phyloP scores from a whole-genome alignment of 2,329 filamentous ascomycete genomes.

The Aspergillus sp. region DNA sequence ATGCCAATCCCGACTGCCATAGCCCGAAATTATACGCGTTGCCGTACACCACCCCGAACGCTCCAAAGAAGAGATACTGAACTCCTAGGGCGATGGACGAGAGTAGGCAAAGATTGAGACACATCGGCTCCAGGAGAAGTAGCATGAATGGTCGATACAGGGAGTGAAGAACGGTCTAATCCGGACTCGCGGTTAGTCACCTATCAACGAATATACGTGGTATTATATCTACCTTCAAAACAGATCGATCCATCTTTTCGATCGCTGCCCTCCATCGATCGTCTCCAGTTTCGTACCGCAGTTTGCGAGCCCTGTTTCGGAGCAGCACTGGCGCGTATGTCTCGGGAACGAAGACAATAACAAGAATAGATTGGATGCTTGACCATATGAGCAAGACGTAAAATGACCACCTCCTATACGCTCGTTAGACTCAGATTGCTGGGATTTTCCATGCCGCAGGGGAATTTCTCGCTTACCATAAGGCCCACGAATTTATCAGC shows the following conservation, averaged over 20 bases:
- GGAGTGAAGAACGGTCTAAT: conserved; percentile 35
- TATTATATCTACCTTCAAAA: conserved; percentile 35
- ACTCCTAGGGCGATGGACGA: conserved; percentile 78
- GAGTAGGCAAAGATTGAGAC: conserved; percentile 73
- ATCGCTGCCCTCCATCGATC: conserved; percentile 71
- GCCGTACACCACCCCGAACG: conserved; percentile 74
- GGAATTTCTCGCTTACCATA: not conserved
- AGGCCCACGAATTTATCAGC: conserved; percentile 18
- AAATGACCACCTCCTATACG: conserved; percentile 68
- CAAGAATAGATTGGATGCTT: conserved; percentile 59
- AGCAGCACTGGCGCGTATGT: conserved; percentile 65
- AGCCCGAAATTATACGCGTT: conserved; percentile 72
- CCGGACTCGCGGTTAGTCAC: not conserved
- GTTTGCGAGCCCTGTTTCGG: conserved; percentile 60
- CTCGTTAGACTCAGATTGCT: not conserved
- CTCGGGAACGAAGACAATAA: conserved; percentile 75
- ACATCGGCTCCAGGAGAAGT: conserved; percentile 79
- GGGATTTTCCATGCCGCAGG: not conserved
- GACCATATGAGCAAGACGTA: conserved; percentile 81
- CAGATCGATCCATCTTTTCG: conserved; percentile 68
- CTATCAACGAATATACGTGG: not conserved
- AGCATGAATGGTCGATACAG: conserved; percentile 72
- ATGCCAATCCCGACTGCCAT: conserved; percentile 74
- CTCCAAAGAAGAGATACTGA: conserved; percentile 84
- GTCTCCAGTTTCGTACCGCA: conserved; percentile 73